phyloP scores from a whole-genome alignment of 176 grass and related monocot species.

The Tillandsia leiboldiana region DNA sequence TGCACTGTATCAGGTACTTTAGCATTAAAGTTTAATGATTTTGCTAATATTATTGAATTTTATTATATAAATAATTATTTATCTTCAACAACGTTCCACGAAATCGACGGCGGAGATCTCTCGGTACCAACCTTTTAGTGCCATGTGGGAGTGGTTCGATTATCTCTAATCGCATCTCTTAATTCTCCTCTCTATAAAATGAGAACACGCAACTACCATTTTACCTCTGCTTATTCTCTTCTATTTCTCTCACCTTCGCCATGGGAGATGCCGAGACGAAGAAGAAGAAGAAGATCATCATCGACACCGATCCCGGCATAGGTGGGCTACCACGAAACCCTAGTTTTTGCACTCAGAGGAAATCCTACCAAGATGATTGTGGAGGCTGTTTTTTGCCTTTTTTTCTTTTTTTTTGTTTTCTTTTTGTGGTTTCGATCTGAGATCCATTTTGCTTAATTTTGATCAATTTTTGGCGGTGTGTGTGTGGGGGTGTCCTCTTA shows the following conservation, averaged over 20 bases:
- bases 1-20: no score
- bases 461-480: no score
- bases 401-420: no score
- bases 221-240: no score
- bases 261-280: slow-evolving; percentile 2
- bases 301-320: slow-evolving; percentile 75
- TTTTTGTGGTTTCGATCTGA: neutral
- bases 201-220: no score
- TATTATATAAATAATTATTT: no score
- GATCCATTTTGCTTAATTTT: neutral
- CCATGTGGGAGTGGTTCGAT: neutral
- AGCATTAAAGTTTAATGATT: no score
- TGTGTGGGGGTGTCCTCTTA: neutral
- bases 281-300: slow-evolving; percentile 56
- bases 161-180: no score
- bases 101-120: neutral
- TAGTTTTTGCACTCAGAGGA: neutral
- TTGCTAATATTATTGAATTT: no score
- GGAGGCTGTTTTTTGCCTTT: no score
- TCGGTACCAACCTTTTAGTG: neutral
- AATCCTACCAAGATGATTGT: neutral
- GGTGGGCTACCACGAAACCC: slow-evolving; percentile 14
- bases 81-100: neutral
- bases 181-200: no score
- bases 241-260: neutral